phyloP scores from a whole-genome alignment of 345 rosid genomes.

The Cochlearia excelsa region DNA sequence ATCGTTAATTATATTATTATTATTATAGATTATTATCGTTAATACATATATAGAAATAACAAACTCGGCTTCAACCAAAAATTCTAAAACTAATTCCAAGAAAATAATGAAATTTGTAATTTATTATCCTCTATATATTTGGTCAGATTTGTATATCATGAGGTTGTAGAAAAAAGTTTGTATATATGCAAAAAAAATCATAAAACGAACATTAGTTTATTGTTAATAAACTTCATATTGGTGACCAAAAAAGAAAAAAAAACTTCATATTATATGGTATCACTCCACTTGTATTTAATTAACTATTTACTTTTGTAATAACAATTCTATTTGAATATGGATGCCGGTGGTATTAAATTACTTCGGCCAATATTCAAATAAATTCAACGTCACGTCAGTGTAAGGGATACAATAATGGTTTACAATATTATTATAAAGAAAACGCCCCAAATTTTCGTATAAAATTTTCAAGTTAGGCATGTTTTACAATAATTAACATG shows the following conservation, averaged over 20 bases:
- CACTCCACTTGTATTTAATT: slow-evolving; percentile 17
- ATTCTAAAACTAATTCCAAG: no score
- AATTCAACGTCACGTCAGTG: slow-evolving; percentile 4
- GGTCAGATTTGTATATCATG: neutral
- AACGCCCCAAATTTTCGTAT: no score
- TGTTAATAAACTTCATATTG: slow-evolving; percentile 6
- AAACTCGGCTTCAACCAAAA: no score
- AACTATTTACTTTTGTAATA: slow-evolving; percentile 1
- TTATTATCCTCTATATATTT: neutral
- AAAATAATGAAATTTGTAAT: neutral
- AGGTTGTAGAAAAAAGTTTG: neutral
- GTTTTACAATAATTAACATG: no score
- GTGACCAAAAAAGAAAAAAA: no score
- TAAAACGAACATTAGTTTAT: neutral
- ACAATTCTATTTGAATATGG: slow-evolving; percentile 20
- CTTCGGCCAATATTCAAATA: slow-evolving; percentile 25
- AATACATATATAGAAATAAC: neutral
- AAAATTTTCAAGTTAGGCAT: no score
- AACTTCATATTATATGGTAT: neutral
- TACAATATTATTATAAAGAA: no score
- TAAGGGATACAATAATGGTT: neutral
- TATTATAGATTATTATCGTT: neutral
- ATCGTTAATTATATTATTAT: neutral
- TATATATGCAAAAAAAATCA: neutral
- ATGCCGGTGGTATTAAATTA: slow-evolving; percentile 19